These are phyloP conservation scores for Bipolaris zeicola DNA, from an alignment of 2,329 filamentous ascomycete species.

Conservation along the genomic window DNA sequence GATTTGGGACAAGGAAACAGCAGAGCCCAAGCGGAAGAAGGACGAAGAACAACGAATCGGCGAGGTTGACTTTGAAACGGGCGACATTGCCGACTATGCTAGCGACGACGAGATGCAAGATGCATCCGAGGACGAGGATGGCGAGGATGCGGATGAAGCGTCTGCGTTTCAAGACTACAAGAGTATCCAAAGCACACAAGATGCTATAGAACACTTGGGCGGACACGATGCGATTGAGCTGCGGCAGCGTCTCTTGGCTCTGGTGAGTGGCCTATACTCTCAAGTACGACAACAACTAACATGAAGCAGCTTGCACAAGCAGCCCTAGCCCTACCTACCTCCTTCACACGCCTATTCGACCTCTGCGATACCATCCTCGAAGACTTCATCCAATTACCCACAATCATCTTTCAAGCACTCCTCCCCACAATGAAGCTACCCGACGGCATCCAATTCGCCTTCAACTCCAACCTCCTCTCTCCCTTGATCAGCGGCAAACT, in stretches of 20 bases:
- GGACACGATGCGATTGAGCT: conserved; percentile 63
- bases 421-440: conserved; percentile 55
- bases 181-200: conserved; percentile 9
- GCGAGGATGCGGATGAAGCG: conserved; percentile 11
- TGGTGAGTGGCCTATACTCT: conserved; percentile 50
- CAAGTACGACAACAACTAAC: conserved; percentile 19
- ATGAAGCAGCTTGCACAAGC: conserved; percentile 45
- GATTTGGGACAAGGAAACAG: conserved; percentile 71
- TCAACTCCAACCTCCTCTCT: conserved; percentile 48
- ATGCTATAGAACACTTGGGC: conserved; percentile 41
- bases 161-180: not conserved
- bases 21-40: conserved; percentile 50
- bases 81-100: conserved; percentile 63
- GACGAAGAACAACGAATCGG: conserved; percentile 64
- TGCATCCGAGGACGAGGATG: conserved; percentile 10
- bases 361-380: conserved; percentile 66
- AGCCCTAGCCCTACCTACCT: conserved; percentile 46
- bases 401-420: conserved; percentile 64
- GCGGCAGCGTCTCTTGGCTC: conserved; percentile 66
- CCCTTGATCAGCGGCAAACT: conserved; percentile 31
- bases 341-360: conserved; percentile 58
- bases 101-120: conserved; percentile 43
- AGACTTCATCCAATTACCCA: conserved; percentile 62
- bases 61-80: conserved; percentile 60
- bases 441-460: conserved; percentile 53